Conservation (phyloP, 1,284 basidiomycete genomes). For the Boletellus sp. region DNA sequence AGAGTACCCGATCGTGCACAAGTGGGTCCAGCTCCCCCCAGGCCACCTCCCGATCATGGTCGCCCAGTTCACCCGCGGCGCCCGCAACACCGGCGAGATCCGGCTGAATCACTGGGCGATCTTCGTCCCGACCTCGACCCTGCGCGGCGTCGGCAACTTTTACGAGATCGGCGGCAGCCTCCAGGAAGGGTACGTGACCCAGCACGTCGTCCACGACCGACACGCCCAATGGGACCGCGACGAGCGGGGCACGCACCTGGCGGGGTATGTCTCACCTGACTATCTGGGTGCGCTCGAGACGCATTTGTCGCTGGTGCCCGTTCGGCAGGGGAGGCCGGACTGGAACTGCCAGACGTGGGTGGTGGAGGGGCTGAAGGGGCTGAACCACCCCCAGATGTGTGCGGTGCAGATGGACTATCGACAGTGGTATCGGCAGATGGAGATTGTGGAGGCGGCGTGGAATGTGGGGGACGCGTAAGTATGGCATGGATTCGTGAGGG, state of each 20-base stretch:
- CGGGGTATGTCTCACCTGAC: slow-evolving; percentile 6
- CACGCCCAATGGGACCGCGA: slow-evolving; percentile 13
- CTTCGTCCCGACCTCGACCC: slow-evolving; percentile 21
- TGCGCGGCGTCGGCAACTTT: slow-evolving; percentile 21
- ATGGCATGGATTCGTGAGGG: too few species aligned
- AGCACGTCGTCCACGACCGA: slow-evolving; percentile 7
- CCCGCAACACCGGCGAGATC: not conserved
- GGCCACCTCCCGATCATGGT: slow-evolving; percentile 18
- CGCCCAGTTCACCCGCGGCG: slow-evolving; percentile 14
- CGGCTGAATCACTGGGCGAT: slow-evolving; percentile 22
- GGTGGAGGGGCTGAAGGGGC: slow-evolving; percentile 9
- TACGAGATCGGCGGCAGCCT: slow-evolving; percentile 19
- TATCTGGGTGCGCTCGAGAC: slow-evolving; percentile 6
- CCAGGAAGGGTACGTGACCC: slow-evolving; percentile 11
- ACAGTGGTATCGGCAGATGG: slow-evolving; percentile 10
- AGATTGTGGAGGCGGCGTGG: slow-evolving; percentile 16
- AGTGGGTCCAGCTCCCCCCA: slow-evolving; percentile 5
- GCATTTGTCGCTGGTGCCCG: slow-evolving; percentile 9
- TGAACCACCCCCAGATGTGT: slow-evolving; percentile 7
- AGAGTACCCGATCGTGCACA: slow-evolving; percentile 10
- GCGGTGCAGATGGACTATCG: slow-evolving; percentile 16
- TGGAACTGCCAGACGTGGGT: slow-evolving; percentile 26
- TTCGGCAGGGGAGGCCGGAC: slow-evolving; percentile 10
- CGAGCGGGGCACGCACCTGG: slow-evolving; percentile 9
- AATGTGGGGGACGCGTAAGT: slow-evolving; percentile 12